These are phyloP conservation scores for Margaritispora aquatica DNA, from an alignment of 495 filamentous ascomycete species.

Conservation along the genomic window DNA sequence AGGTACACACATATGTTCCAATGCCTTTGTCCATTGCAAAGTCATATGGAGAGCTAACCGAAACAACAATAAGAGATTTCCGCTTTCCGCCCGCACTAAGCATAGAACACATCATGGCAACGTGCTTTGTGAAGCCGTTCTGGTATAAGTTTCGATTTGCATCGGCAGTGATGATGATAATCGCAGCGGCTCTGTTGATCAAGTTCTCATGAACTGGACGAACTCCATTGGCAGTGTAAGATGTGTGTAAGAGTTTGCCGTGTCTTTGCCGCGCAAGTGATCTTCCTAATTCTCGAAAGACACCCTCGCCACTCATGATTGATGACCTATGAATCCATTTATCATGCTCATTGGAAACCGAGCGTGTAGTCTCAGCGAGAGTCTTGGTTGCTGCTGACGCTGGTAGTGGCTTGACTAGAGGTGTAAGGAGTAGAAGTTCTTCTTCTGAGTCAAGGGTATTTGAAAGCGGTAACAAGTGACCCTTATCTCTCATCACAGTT, in stretches of 20 bases:
- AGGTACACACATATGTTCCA: constrained; percentile 86
- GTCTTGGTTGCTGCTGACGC: constrained; percentile 65
- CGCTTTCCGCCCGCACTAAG: constrained; percentile 47
- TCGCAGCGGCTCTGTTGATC: constrained; percentile 76
- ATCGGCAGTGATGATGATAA: constrained; percentile 84
- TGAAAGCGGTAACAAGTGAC: constrained; percentile 69
- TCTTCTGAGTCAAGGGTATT: constrained; percentile 73
- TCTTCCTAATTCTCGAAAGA: constrained; percentile 78
- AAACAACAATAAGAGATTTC: constrained; percentile 78
- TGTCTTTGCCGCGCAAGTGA: constrained; percentile 74
- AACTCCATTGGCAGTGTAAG: constrained; percentile 85
- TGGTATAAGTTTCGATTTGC: constrained; percentile 88
- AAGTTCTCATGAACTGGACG: constrained; percentile 84
- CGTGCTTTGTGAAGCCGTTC: constrained; percentile 85
- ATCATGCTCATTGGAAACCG: constrained; percentile 47
- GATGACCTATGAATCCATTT: constrained; percentile 50
- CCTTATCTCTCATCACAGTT: constrained; percentile 77
- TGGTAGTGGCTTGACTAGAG: constrained; percentile 77
- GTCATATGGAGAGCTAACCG: constrained; percentile 87
- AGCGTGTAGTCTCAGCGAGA: constrained; percentile 21
- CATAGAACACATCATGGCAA: constrained; percentile 81
- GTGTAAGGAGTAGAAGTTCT: constrained; percentile 76
- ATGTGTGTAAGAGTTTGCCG: constrained; percentile 81
- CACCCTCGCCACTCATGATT: constrained; percentile 79
- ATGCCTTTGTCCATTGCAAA: constrained; percentile 88